Base-by-base conservation (phyloP, 768 basidiomycete genomes). In the Xanthoconium stramineum region DNA sequence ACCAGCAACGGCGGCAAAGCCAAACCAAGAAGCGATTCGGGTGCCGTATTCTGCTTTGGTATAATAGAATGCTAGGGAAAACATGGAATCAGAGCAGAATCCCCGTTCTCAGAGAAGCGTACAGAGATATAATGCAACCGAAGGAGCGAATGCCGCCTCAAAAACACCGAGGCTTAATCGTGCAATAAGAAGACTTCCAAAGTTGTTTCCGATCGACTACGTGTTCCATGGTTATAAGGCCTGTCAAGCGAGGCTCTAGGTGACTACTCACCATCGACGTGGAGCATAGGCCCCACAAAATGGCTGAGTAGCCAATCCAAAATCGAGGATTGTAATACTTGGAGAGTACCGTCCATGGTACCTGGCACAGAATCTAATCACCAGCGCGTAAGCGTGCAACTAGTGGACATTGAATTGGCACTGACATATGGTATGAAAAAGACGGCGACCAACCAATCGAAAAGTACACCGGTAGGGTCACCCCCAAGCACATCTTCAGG, bases 391-490 rank as follows among this genome's bases (percentile, higher is more conserved):
- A 67, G 51, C 15, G 10, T 4, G 35, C 9, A 30, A 30, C 19
- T 10, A 30, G 20, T 24, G 50, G 14, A 7, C 7, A 39, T 36
- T 12, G 19, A 28, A 2, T 1, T 17, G 14, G 3, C 5, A 72
- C 81, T 55, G 54, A 86, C 88, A 67, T 91, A 91, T 58, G 90
- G 83, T 70, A 91, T 83, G 72, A 86, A 91, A 73, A 91, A 92
- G 9, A 79, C 77, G 1, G 88, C 85, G 55, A 85, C 87, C 43
- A 89, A 71, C 89, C 88, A 90, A 65, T 88, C 88, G 63, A 88
- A 91, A n/a, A 83, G 74, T 24, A 76, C 58, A 1, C 89, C 88
- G 0, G 82, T 84, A 10, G 80, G 79, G 64, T 91, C 89, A 8
- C 88, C 88, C 13, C 77, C 78, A 10, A 91, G 80, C 11, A 75